Evolutionary conservation across 768 basidiomycete species (phyloP), one percentile per base, ranked within the genome.

Genomic region (Tulasnella calospora): DNA sequence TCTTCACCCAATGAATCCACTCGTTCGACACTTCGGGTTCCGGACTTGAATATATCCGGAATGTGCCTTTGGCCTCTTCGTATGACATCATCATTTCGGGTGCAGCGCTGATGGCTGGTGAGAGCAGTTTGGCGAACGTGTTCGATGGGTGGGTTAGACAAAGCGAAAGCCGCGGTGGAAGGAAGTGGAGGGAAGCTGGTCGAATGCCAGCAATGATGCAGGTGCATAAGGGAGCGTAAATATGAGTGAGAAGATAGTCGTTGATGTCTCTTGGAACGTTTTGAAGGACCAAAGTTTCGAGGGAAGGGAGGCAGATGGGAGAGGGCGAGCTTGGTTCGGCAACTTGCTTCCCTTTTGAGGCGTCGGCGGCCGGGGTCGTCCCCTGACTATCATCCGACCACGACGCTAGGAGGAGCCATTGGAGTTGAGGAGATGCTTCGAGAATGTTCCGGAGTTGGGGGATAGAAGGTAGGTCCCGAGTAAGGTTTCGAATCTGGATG

Each of bases 221-320:
- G 30, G 36, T 44, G 71, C 71, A 71, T 38, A 17, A 23, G 36
- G 71, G 71, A 9, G 71, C 71, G 10, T 71, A 3, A 17, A 71
- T 36, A 17, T 38, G 41, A 44, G 35, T 71, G 71, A 38, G 41
- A 19, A 71, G 71, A 17, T 71, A 71, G 36, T 71, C 23, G 17
- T 44, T 71, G 41, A 38, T 38, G 19, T n/a, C 36, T 40, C n/a
- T 35, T 15, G 71, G 71, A 10, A 71, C n/a, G 41, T 38, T 38
- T 71, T 71, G 71, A 44, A 71, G 71, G 71, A 61, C 36, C 23
- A 71, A 10, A 36, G 71, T 71, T 36, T 36, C 36, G 19, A 71
- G 71, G 21, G 71, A 71, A 36, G 71, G 71, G 41, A 71, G 71
- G 33, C 38, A 35, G 9, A 71, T 12, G 35, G 41, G 36, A 30